Evolutionary conservation across 768 basidiomycete genomes (phyloP).

Genomic region (Termitomyces sp.): DNA sequence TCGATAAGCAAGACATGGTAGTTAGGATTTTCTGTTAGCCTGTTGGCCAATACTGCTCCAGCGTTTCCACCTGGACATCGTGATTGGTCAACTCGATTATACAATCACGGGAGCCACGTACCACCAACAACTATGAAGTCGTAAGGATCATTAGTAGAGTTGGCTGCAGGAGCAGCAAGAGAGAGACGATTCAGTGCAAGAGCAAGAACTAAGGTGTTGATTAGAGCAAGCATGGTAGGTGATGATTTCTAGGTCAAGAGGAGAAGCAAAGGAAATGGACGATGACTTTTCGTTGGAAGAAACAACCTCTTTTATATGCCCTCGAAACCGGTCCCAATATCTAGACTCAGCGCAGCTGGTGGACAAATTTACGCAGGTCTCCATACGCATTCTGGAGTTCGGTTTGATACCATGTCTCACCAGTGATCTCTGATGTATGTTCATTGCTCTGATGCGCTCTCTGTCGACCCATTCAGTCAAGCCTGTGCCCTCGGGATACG

Average conservation of each 20-base stretch:
- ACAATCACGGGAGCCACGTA: background rate
- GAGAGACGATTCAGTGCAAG: background rate
- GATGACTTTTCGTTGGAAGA: background rate
- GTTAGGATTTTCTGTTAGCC: slow-evolving; percentile 11
- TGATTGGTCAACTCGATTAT: background rate
- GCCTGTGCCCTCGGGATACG: background rate
- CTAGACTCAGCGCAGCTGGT: background rate
- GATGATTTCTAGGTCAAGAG: background rate
- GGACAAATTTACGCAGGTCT: background rate
- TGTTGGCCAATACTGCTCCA: slow-evolving; percentile 11
- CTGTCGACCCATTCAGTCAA: background rate
- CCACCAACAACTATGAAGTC: slow-evolving; percentile 13
- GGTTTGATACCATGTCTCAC: background rate
- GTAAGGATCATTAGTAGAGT: background rate
- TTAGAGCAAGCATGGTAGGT: background rate
- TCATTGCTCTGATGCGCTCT: background rate
- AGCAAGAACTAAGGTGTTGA: background rate
- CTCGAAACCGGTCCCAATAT: too few relatives aligned
- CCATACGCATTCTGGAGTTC: background rate
- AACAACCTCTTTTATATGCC: background rate
- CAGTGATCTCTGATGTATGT: background rate
- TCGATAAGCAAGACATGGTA: slow-evolving; percentile 10
- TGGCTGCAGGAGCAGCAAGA: background rate
- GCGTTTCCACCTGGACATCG: slow-evolving; percentile 6
- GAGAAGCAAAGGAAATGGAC: background rate